Evolutionary conservation across 352 stramenopile species (phyloP), one percentile per base, ranked within the genome.

Genomic region (Globisporangium splendens): DNA sequence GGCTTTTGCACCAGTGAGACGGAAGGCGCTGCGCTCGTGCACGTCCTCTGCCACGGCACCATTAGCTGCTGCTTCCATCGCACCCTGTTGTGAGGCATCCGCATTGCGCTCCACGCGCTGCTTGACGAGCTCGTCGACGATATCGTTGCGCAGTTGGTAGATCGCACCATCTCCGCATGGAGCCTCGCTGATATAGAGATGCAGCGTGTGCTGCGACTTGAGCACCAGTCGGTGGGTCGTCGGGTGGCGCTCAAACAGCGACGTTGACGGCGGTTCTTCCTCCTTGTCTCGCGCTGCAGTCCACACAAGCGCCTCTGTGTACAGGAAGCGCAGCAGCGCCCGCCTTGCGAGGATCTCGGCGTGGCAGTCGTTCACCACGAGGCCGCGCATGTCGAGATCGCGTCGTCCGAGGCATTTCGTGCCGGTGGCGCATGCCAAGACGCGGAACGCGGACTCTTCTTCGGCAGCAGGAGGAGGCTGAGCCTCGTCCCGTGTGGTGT

Each of bases 151-250:
- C n/a, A 95, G 59, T 38, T 81, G 55, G 68, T 98, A 98, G 59
- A 98, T 97, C n/a, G 91, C 83, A 8, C 88, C 88, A 70, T 98
- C 93, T 42, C 93, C 95, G 69, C 95, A 98, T 8, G 95, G 95
- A 13, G 90, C 83, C 73, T 98, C 92, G 51, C 79, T 97, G 52
- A 97, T 87, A 61, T 91, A 98, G 12, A 98, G 70, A 72, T 97
- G 88, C 38, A 98, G 72, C 38, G 75, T 69, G 58, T 91, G 71
- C 42, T 81, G 61, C 1, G 56, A 44, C 49, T 79, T 83, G n/a
- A 96, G 66, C 18, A 53, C 41, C 28, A 90, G 68, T 52, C 77
- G 78, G 14, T 39, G 38, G 1, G 63, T 81, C 33, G 56, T 63
- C 1, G 49, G 10, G 15, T 73, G 52, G 1, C 65, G 64, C 47